A percentile compares a stretch with the other conserved stretches of the same genome.
These are phyloP conservation scores for Coemansia sp. DNA, from an alignment of 192 early-diverging fungal species.

Conservation along the genomic window DNA sequence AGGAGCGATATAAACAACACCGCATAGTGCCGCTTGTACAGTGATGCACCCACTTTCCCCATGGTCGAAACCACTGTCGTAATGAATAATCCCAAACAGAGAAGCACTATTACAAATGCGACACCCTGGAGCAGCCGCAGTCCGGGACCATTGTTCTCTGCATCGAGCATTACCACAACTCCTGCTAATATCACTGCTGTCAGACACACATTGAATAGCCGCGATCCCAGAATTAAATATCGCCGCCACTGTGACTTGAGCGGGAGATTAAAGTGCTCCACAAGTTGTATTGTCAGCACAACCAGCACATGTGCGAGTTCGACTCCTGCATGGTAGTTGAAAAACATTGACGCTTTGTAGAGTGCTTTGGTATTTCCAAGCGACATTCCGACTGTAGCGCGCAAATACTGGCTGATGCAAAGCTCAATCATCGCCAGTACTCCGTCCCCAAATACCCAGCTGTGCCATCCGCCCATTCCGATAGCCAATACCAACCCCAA, in stretches of 20 bases:
- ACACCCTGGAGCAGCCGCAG: constrained; percentile 19
- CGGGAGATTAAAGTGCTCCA: constrained; percentile 21
- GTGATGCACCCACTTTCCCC: background rate
- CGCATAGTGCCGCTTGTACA: constrained; percentile 19
- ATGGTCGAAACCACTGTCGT: background rate
- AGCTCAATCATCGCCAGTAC: constrained; percentile 28
- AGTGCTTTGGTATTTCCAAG: background rate
- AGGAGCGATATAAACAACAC: background rate
- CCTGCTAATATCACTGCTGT: constrained; percentile 9
- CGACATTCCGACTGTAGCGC: constrained; percentile 11
- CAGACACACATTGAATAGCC: constrained; percentile 15
- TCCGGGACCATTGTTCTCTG: constrained; percentile 1
- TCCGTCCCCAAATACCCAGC: constrained; percentile 18
- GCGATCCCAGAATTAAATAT: background rate
- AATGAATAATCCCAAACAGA: background rate
- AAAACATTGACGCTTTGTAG: constrained; percentile 29
- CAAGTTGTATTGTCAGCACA: constrained; percentile 3
- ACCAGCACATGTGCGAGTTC: constrained; percentile 13
- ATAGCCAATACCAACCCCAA: constrained; percentile 2
- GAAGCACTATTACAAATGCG: constrained; percentile 6
- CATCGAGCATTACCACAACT: constrained; percentile 23
- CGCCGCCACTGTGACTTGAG: background rate
- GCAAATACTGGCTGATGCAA: constrained; percentile 18
- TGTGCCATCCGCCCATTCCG: constrained; percentile 5
- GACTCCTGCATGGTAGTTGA: constrained; percentile 30